These are phyloP conservation scores for Brachypodium distachyon DNA, from an alignment of 202 grass and related monocot genomes.

Conservation along the genomic window DNA sequence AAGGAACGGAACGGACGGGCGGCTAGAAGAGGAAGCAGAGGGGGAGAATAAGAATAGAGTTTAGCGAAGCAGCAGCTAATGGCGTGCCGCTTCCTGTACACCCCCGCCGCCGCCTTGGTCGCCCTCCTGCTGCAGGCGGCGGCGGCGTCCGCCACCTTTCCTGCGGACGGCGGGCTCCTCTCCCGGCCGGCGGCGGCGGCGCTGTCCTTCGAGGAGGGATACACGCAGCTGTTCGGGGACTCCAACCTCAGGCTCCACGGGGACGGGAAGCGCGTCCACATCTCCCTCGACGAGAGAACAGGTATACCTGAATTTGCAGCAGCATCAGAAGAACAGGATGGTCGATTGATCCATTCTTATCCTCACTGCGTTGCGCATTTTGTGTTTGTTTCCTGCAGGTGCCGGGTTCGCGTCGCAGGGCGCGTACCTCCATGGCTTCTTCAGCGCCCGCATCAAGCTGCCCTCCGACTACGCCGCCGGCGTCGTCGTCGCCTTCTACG, in stretches of 20 bases:
- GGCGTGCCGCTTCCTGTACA: background rate
- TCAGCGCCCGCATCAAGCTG: conserved; percentile 86
- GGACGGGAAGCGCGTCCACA: conserved; percentile 60
- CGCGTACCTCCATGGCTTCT: conserved; percentile 66
- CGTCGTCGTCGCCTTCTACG: conserved; percentile 94
- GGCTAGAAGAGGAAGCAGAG: background rate
- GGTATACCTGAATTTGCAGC: no score
- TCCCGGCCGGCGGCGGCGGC: conserved; percentile 2
- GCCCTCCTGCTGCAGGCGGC: background rate
- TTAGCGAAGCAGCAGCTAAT: background rate
- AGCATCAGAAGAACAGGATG: conserved; percentile 82
- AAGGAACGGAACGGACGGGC: background rate
- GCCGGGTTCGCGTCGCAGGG: conserved; percentile 75
- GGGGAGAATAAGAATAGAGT: background rate
- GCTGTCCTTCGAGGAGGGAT: conserved; percentile 68
- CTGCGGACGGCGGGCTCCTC: conserved; percentile 13
- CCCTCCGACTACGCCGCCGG: conserved; percentile 74
- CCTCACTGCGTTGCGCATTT: background rate
- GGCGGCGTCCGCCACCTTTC: background rate
- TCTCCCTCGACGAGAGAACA: conserved; percentile 82
- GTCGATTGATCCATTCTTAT: background rate
- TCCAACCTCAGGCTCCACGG: conserved; percentile 77
- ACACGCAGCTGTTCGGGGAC: conserved; percentile 91
- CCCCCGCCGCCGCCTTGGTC: background rate
- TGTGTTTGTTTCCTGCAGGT: conserved; percentile 32